Evolutionary conservation across 345 rosid genomes (phyloP), one percentile per base, ranked within the genome.

Genomic region (Melastoma malabathricum): DNA sequence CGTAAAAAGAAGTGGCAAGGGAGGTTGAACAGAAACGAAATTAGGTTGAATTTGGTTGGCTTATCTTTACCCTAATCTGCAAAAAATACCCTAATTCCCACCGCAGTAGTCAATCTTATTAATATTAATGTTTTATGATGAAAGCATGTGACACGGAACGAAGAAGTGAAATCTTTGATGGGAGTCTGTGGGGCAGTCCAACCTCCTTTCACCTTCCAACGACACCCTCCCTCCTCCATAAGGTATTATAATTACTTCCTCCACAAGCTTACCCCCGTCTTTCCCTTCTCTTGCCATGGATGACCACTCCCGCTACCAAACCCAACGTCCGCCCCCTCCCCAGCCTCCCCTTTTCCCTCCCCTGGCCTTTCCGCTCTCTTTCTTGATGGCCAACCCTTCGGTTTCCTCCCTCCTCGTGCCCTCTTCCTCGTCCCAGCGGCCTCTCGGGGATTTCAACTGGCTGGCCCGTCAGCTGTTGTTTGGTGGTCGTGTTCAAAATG

Each of bases 151-250:
- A 22, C 25, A 4, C 25, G 2, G 25, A 1, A 2, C 25, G 1
- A 34, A 34, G 38, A 34, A 0, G 9, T 34, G 12, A 34, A 34
- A 34, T 34, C 12, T 22, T 22, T 22, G n/a, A n/a, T 22, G 25
- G 4, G 2, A 22, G 25, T 22, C 3, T 31, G 44, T 51, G 64
- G 68, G 65, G 60, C 75, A 46, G 65, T 66, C 83, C 71, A 74
- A 74, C 80, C 65, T 70, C 73, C 66, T 65, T 55, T 63, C 65
- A 72, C 73, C 75, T 63, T 63, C 65, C 68, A 22, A 31, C 12
- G 53, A 62, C 23, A 52, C 22, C 58, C n/a, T 46, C 39, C 25
- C 25, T 22, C 25, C 4, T 22, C 25, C 25, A 1, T 22, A 22
- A 1, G 25, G 25, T 22, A 22, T 52, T 52, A 52, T 17, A 52